Base-by-base conservation (phyloP, 177 flowering plant species). In the Vitis hybrid region DNA sequence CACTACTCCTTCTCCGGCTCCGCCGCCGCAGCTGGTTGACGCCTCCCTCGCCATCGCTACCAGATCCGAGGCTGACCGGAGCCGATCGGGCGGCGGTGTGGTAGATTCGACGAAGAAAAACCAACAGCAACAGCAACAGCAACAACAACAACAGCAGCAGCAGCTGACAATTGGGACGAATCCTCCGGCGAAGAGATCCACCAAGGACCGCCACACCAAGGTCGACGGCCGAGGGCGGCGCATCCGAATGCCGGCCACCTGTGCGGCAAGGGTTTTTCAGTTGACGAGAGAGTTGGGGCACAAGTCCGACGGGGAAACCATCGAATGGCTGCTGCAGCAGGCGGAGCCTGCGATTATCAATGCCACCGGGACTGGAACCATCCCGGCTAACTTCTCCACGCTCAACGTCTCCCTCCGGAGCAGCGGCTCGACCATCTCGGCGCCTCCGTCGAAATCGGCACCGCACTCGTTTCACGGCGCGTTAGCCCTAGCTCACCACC, bases 141-240 rank as follows among this genome's bases (percentile, higher is more conserved):
- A 70, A 1, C 77, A 67, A 48, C 80, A 1, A 56, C 80, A 0
- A 50, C 78, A 1, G 62, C 72, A 6, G 52, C 67, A 40, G 46
- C 46, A 40, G 46, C 46, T 40, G 7, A 40, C 46, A 40, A 40
- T 40, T 40, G 46, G 46, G 8, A 40, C 46, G 46, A 40, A 40
- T 40, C 46, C 46, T 2, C 54, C 74, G 12, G 70, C 78, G 15
- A 91, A 90, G 70, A 66, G 89, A 6, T 78, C 93, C 9, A 86
- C 94, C 18, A 91, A 91, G 64, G 97, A 89, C 77, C 77, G 94
- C 6, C 97, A 91, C 80, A 91, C 97, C 5, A 91, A 91, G 59
- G 96, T 91, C 9, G 97, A 91, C 62, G 97, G 97, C 1, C 75
- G 97, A 14, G 97, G 97, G n/a, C 83, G 97, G 27, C 78, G 97